Conservation (phyloP, 306 rosid genomes). For the Canavalia gladiata region DNA sequence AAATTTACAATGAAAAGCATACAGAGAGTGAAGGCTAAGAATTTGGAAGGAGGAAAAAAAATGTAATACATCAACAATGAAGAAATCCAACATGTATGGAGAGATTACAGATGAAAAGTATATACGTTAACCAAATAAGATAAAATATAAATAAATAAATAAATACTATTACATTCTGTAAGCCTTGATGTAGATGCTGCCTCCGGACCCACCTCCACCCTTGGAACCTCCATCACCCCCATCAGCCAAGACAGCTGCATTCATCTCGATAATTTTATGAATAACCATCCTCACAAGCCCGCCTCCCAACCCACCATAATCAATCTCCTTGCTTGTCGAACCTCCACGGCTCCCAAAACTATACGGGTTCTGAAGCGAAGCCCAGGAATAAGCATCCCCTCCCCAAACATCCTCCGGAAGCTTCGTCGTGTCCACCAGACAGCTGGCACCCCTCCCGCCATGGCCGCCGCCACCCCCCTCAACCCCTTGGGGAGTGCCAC, state of each 20-base stretch:
- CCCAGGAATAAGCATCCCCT: slow-evolving; percentile 96
- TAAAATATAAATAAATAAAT: not conserved
- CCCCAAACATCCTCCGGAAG: slow-evolving; percentile 99
- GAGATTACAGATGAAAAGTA: not conserved
- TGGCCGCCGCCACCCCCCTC: slow-evolving; percentile 95
- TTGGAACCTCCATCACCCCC: slow-evolving; percentile 85
- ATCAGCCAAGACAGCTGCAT: slow-evolving; percentile 82
- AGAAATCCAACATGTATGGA: slow-evolving; percentile 32
- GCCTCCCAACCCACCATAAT: slow-evolving; percentile 93
- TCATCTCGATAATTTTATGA: slow-evolving; percentile 66
- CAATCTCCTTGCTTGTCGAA: slow-evolving; percentile 79
- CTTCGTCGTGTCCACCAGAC: slow-evolving; percentile 76
- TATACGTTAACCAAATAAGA: slow-evolving; percentile 35
- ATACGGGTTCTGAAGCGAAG: slow-evolving; percentile 75
- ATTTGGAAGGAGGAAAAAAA: not conserved
- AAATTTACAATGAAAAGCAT: slow-evolving; percentile 26
- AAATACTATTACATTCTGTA: slow-evolving; percentile 72
- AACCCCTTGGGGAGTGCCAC: slow-evolving; percentile 91
- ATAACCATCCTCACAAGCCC: slow-evolving; percentile 71
- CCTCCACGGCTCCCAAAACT: slow-evolving; percentile 92
- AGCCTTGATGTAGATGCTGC: slow-evolving; percentile 92
- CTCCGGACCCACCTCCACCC: slow-evolving; percentile 99
- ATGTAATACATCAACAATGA: slow-evolving; percentile 14
- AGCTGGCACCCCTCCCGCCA: slow-evolving; percentile 97
- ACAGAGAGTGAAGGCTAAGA: not conserved